Conservation (phyloP, 78 protist genomes). For the Dictyostelium intermedium region DNA sequence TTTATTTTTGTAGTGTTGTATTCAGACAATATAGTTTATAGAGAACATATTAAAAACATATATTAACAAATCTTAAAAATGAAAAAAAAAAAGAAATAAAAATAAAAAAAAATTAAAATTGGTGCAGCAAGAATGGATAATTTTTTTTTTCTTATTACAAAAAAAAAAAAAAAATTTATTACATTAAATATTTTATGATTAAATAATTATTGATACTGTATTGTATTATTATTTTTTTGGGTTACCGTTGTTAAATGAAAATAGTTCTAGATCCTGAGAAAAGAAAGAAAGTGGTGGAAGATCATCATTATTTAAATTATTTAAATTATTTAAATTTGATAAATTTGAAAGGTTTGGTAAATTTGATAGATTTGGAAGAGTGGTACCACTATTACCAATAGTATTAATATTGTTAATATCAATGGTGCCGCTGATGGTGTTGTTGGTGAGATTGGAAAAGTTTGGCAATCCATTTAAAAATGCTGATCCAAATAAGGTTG, state of each 20-base stretch:
- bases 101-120: too few relatives aligned
- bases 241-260: not conserved
- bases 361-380: not conserved
- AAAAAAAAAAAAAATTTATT: too few relatives aligned
- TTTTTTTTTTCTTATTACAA: too few relatives aligned
- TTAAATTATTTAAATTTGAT: not conserved
- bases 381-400: not conserved
- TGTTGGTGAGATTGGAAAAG: not conserved
- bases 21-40: too few relatives aligned
- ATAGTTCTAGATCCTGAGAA: not conserved
- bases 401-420: not conserved
- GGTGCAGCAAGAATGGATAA: too few relatives aligned
- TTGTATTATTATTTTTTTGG: not conserved
- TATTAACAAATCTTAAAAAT: too few relatives aligned
- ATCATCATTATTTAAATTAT: not conserved
- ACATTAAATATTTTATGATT: not conserved
- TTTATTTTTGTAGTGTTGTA: too few relatives aligned
- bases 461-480: not conserved
- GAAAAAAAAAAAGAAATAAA: too few relatives aligned
- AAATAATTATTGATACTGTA: not conserved
- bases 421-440: not conserved
- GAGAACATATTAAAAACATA: too few relatives aligned
- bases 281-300: not conserved
- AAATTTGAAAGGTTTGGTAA: not conserved
- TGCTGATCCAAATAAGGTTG: not conserved